phyloP scores from a whole-genome alignment of 139 green algal genomes.

The Edaphochlamys debaryana region DNA sequence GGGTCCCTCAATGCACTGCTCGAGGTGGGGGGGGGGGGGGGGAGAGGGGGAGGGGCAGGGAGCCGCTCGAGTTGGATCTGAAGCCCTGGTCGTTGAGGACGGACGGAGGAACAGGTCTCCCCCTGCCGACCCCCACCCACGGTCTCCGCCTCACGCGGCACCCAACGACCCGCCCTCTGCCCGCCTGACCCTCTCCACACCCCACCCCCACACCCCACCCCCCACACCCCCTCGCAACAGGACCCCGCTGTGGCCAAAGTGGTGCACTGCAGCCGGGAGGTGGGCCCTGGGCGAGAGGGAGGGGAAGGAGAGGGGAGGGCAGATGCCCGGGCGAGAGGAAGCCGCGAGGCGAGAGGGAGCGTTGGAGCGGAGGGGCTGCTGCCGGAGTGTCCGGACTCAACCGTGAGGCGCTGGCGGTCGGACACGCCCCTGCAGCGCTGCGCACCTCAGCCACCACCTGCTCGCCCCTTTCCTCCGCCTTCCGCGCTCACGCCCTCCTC shows the following conservation, averaged over 20 bases:
- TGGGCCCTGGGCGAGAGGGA: not conserved
- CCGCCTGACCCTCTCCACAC: not conserved
- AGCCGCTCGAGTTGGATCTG: not conserved
- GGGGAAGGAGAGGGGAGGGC: not conserved
- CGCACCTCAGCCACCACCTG: not conserved
- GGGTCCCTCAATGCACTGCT: slow-evolving; percentile 6
- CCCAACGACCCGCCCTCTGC: too few species aligned
- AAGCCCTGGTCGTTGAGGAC: not conserved
- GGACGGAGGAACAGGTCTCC: not conserved
- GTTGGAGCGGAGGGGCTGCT: too few species aligned
- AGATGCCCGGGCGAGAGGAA: not conserved
- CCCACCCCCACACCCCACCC: not conserved
- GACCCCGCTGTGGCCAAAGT: not conserved
- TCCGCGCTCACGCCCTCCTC: too few species aligned
- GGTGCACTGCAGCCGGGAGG: slow-evolving; percentile 10
- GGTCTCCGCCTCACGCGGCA: not conserved
- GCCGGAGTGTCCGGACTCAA: too few species aligned
- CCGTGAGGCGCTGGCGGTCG: too few species aligned
- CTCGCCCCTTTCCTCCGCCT: not conserved
- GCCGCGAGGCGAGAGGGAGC: too few species aligned
- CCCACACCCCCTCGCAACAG: not conserved
- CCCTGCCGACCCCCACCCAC: not conserved
- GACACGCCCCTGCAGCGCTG: too few species aligned
- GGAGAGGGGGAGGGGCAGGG: not conserved
- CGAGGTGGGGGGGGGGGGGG: not conserved